Base-by-base conservation (phyloP, 352 stramenopile genomes). In the Aphanomyces cochlioides region DNA sequence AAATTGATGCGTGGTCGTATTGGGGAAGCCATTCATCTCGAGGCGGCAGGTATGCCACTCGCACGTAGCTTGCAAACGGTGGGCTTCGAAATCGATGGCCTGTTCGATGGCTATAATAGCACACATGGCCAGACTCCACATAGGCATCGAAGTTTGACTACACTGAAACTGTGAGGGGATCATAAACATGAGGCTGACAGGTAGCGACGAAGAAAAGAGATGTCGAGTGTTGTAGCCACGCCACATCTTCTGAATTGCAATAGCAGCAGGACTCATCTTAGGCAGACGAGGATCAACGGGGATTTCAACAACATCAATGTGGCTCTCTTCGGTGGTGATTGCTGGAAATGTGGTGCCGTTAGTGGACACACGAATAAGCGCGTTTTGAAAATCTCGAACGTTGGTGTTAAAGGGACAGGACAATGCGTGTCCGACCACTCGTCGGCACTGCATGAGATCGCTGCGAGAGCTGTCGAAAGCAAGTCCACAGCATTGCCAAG, bases 21-120 rank as follows among this genome's bases (percentile, higher is more conserved):
- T 70, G 64, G 19, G 38, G 36, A n/a, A 56, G 64, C 64, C 64
- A 70, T 38, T 50, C 40, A 43, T 70, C 36, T 7, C 19, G 28
- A 10, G 64, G 64, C 7, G 17, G 3, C 2, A 36, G 19, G 21
- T 61, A 70, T 0, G 5, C 17, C 50, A 70, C 64, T 28, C n/a
- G 15, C 36, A 56, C 10, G 40, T 63, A 13, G 3, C 40, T 37
- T 7, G 6, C 1, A 4, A 70, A 40, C 3, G 64, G 64, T 15
- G 47, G 47, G 7, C 21, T 6, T 10, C 4, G 3, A n/a, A 47
- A 53, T 38, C 38, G 17, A 10, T n/a, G 38, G 2, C 19, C 40
- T 7, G 45, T 41, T 12, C 15, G 12, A n/a, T 7, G n/a, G 40
- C 53, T 70, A 3, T 63, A 3, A 28, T 63, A 70, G 40, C 53